Evolutionary conservation across 495 filamentous ascomycete species (phyloP).

Genomic region (Neurospora tetrasperma): DNA sequence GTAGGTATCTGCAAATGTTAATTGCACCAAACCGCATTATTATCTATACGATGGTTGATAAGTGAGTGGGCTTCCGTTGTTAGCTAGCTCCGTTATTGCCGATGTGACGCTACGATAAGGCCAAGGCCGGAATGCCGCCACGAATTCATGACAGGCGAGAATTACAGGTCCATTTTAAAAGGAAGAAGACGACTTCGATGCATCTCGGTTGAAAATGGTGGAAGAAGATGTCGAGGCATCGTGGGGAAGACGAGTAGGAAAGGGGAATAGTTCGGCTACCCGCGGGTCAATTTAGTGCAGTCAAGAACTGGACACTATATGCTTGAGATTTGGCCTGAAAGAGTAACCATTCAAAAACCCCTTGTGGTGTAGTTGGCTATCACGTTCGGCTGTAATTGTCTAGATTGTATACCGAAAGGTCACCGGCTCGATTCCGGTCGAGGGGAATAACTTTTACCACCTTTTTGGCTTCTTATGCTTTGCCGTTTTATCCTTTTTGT

Average conservation of each 20-base stretch:
- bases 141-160: background rate
- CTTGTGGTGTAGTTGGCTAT: background rate
- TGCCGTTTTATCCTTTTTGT: too few species aligned
- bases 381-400: background rate
- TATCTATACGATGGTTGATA: background rate
- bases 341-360: background rate
- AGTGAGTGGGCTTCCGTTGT: background rate
- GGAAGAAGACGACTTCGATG: background rate
- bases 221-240: background rate
- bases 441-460: background rate
- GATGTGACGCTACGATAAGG: background rate
- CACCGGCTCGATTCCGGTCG: slow-evolving; percentile 1
- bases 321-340: accelerated
- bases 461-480: background rate
- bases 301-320: background rate
- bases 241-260: background rate
- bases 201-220: background rate
- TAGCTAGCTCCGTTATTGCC: background rate
- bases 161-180: background rate
- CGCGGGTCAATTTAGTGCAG: too few species aligned
- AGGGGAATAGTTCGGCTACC: background rate
- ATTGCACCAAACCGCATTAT: background rate
- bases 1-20: background rate
- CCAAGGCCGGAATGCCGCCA: background rate
- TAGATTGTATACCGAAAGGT: background rate